These are phyloP conservation scores for Penicillium sp. DNA, from an alignment of 2,329 filamentous ascomycete genomes.

Conservation along the genomic window DNA sequence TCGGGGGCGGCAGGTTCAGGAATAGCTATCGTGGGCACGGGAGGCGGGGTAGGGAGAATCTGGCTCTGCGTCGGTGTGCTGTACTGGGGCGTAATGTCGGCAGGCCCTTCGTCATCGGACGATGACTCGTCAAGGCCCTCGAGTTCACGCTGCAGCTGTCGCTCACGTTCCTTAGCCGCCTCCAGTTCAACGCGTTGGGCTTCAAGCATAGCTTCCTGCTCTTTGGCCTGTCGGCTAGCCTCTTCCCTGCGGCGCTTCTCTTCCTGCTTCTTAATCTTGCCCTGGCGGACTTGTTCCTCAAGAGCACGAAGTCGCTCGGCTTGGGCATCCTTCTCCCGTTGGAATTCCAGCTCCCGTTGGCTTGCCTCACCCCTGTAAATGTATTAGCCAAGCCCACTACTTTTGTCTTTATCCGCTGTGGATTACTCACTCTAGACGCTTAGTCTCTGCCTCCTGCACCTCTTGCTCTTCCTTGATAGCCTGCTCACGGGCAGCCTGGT, in stretches of 20 bases:
- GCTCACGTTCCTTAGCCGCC: constrained; percentile 77
- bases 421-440: constrained; percentile 69
- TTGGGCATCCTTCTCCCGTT: constrained; percentile 68
- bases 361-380: constrained; percentile 59
- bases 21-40: constrained; percentile 24
- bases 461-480: constrained; percentile 58
- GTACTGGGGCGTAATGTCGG: constrained; percentile 57
- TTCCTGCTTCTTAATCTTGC: constrained; percentile 91
- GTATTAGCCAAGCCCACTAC: constrained; percentile 6
- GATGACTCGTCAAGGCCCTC: constrained; percentile 69
- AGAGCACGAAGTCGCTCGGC: constrained; percentile 76
- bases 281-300: constrained; percentile 85
- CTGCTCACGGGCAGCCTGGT: constrained; percentile 50
- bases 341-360: constrained; percentile 70
- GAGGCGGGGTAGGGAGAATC: constrained; percentile 38
- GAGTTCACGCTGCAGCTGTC: constrained; percentile 78
- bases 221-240: constrained; percentile 72
- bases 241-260: constrained; percentile 90
- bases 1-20: constrained; percentile 33
- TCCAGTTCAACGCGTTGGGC: constrained; percentile 86
- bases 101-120: constrained; percentile 69
- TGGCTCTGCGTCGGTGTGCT: constrained; percentile 53
- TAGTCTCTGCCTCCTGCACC: constrained; percentile 63
- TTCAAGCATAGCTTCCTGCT: constrained; percentile 75
- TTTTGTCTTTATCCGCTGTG: background rate